Percentiles rank a stretch among this genome's conserved stretches.
Evolutionary conservation across 257 asterid species (phyloP).

Genomic region (Fraxinus anomala): DNA sequence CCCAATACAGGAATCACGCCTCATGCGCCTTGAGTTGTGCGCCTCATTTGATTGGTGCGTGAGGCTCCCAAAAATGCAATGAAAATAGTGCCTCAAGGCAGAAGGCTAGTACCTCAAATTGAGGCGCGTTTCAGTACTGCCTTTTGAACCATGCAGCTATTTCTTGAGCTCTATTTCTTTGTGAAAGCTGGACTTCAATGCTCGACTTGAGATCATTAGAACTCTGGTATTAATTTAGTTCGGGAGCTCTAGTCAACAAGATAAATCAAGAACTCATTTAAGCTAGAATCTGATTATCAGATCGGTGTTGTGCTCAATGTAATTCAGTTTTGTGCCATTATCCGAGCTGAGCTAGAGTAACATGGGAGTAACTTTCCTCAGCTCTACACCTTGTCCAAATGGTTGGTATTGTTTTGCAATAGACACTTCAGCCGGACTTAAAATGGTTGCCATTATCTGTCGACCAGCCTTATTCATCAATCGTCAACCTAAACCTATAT

Average conservation of each 20-base stretch:
- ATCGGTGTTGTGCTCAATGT: neutral
- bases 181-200: neutral
- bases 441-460: neutral
- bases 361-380: neutral
- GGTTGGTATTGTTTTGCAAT: neutral
- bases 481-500: neutral
- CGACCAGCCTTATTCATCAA: neutral
- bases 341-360: neutral
- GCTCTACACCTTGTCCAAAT: neutral
- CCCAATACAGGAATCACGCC: too few species aligned
- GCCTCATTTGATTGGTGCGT: too few species aligned
- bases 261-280: neutral
- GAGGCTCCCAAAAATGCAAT: too few species aligned
- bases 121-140: too few species aligned
- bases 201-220: neutral
- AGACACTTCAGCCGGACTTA: neutral
- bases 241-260: neutral
- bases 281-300: neutral
- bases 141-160: too few species aligned
- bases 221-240: neutral
- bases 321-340: neutral
- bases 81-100: too few species aligned
- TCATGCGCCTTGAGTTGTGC: too few species aligned
- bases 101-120: too few species aligned
- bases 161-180: neutral